Base-by-base conservation (phyloP, 352 stramenopile genomes). In the Pythium phragmitis region DNA sequence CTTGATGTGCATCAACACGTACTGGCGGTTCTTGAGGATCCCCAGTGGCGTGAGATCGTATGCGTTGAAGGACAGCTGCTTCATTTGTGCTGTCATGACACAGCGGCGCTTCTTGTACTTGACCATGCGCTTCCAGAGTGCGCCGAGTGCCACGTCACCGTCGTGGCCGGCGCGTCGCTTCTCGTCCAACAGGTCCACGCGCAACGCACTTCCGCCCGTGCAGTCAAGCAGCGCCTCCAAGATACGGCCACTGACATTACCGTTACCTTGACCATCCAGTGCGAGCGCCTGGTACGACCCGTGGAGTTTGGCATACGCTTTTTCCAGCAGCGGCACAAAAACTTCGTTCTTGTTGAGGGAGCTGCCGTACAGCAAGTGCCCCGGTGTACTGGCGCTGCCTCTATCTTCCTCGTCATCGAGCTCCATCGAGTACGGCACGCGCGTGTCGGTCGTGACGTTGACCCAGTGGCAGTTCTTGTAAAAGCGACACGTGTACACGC, bases 401-500 rank as follows among this genome's bases (percentile, higher is more conserved):
- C 49, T 51, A 16, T 68, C 42, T n/a, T 87, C 75, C 30, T 82
- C 76, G 0, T 70, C 64, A 1, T 76, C 52, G 3, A 89, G 65
- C 53, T 77, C 69, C 30, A 82, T 65, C 5, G 63, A 79, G 76
- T 87, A 90, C 23, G 91, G 91, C 28, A 97, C 62, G 4, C 84
- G 74, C 49, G 91, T 97, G 64, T 98, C 91, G 4, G 89, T 93
- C 34, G 91, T 93, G 49, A 97, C 82, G 3, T 89, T 80, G 14
- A 95, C 72, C 91, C 90, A 98, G 28, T 82, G 72, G 33, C 85
- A 88, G 65, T 97, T 86, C 52, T 96, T 96, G 76, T 96, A 98
- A 68, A 98, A 97, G 17, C 91, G 87, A 70, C 91, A 98, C 1
- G 87, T 97, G 70, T 87, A 97, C 19, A 97, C 76, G 11, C 91